Evolutionary conservation across 2,329 filamentous ascomycete genomes (phyloP), one percentile per base, ranked within the genome.

Genomic region (Gliomastix tumulicola): DNA sequence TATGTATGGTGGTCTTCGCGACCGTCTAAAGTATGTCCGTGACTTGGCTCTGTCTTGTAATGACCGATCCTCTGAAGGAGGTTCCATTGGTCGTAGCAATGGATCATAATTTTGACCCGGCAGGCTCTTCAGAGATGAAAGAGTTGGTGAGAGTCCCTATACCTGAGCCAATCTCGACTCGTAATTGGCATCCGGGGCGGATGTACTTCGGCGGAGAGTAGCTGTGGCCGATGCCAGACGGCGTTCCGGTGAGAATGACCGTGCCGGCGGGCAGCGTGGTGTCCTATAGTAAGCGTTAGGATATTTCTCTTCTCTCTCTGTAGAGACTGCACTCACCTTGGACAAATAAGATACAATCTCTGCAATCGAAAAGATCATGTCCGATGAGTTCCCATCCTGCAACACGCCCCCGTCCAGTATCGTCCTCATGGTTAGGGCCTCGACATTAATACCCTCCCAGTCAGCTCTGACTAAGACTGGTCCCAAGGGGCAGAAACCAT

Each of bases 401-500:
- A 48, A 36, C 4, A 46, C 33, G 21, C 48, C 38, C 2, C 49
- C 50, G 21, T 53, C 46, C 7, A 54, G 39, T 3, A 40, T 35
- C 3, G 49, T 50, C 31, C 33, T 42, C 9, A 54, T 35, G 10
- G 30, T 32, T 4, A 47, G 30, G 4, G 34, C 6, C 32, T 43
- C 2, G 41, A 32, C 12, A 17, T 35, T 23, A 19, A 40, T 40
- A 1, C 36, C 40, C 2, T 46, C 28, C 10, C 37, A 34, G 31
- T 32, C 31, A 4, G 37, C 25, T 6, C 35, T 39, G 3, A 49
- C 48, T 1, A 50, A 21, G 20, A 40, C 42, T 2, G 47, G 47
- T 0, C 65, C 68, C 37, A 71, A 55, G 0, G 68, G 68, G 43
- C 66, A 69, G 9, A 63, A 54, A 11, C 61, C 62, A 43, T 73